These are phyloP conservation scores for Daldinia sp. DNA, from an alignment of 2,329 filamentous ascomycete species.

Conservation along the genomic window DNA sequence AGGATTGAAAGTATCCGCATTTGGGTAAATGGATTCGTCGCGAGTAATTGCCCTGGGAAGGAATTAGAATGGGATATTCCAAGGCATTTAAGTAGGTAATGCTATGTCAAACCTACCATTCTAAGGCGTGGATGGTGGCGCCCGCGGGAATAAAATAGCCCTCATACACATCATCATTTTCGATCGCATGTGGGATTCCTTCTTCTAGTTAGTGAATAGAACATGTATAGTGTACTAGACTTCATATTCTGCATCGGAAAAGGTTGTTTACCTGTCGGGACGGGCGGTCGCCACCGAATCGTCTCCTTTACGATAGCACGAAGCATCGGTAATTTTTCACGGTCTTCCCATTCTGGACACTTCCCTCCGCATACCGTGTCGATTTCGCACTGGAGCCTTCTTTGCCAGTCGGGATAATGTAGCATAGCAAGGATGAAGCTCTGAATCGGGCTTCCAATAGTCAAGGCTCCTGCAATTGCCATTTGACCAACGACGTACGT, in stretches of 20 bases:
- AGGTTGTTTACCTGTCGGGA: conserved; percentile 56
- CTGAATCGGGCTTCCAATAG: conserved; percentile 56
- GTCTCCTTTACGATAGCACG: conserved; percentile 61
- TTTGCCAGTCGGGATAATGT: conserved; percentile 51
- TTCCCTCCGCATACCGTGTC: conserved; percentile 53
- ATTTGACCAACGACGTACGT: conserved; percentile 57
- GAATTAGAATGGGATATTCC: conserved; percentile 42
- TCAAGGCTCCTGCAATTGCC: conserved; percentile 57
- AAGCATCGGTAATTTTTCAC: conserved; percentile 55
- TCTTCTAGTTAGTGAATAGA: not conserved
- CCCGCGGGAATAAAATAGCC: conserved; percentile 62
- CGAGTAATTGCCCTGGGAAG: conserved; percentile 56
- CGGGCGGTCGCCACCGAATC: conserved; percentile 62
- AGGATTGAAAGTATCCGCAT: conserved; percentile 52
- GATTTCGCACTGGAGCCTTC: conserved; percentile 57
- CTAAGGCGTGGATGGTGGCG: conserved; percentile 60
- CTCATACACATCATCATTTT: conserved; percentile 60
- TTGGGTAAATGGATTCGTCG: conserved; percentile 51
- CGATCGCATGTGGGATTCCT: conserved; percentile 60
- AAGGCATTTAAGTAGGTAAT: too few species aligned
- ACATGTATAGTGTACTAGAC: not conserved
- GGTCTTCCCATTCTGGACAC: conserved; percentile 58
- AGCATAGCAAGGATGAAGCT: conserved; percentile 53
- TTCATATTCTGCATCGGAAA: too few species aligned
- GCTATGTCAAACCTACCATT: conserved; percentile 53